phyloP scores from a whole-genome alignment of 106 monocot genomes.

The Dendrobium nobile region DNA sequence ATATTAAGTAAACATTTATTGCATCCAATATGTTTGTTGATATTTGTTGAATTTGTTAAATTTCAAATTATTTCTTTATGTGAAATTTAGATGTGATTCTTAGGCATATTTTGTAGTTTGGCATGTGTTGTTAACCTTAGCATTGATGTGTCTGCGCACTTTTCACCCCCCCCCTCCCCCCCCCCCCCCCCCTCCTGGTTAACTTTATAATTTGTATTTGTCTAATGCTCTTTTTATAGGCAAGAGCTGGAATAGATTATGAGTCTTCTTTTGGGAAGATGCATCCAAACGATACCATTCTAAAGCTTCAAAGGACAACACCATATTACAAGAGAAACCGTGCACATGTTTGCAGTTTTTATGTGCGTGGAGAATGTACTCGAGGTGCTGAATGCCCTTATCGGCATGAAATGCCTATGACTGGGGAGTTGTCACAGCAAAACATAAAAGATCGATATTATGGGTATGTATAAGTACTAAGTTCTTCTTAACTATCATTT shows the following conservation, averaged over 20 bases:
- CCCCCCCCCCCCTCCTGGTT: background rate
- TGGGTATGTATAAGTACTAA: conserved; percentile 50
- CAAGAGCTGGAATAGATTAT: conserved; percentile 95
- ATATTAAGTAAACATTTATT: too few relatives aligned
- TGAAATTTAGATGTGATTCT: too few relatives aligned
- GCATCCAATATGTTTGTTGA: too few relatives aligned
- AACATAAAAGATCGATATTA: conserved; percentile 99
- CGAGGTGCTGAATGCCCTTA: conserved; percentile 96
- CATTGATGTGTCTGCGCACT: too few relatives aligned
- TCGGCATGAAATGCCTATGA: conserved; percentile 94
- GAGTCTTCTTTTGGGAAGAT: conserved; percentile 90
- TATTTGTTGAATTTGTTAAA: too few relatives aligned
- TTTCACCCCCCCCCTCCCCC: too few relatives aligned
- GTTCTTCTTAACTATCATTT: background rate
- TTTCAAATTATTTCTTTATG: too few relatives aligned
- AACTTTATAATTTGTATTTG: background rate
- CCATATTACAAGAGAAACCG: conserved; percentile 97
- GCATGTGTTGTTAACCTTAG: too few relatives aligned
- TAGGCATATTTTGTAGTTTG: too few relatives aligned
- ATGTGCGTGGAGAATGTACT: conserved; percentile 89
- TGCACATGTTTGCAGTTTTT: conserved; percentile 98
- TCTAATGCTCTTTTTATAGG: conserved; percentile 26
- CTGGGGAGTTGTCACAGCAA: conserved; percentile 92
- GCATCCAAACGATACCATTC: conserved; percentile 85
- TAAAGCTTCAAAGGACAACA: conserved; percentile 99